Base-by-base conservation (phyloP, 768 basidiomycete species). In the Podaxis sp. region DNA sequence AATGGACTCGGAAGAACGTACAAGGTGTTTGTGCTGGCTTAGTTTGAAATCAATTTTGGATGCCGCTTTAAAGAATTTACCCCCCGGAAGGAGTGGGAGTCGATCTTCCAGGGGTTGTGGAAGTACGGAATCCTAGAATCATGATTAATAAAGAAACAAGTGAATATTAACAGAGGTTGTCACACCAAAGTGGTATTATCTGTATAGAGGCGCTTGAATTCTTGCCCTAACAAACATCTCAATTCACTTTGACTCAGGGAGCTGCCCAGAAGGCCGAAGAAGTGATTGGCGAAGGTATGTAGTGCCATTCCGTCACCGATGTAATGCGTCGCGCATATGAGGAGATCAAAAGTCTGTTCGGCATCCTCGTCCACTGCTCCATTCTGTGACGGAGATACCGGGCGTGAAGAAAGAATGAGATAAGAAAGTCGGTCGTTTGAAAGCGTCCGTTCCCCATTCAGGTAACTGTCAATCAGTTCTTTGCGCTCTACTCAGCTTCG, bases 221-320 rank as follows among this genome's bases (percentile, higher is more conserved):
- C 79, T 12, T 75, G 71, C 3, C 70, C 69, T 27, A 77, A 57
- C 13, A 82, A 64, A 2, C 46, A 53, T 7, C 65, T 49, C 12
- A 83, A 70, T 5, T 71, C 68, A 40, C 54, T 67, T 19, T 72
- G 72, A 7, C 69, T 68, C 11, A 71, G 59, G 12, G 66, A 54
- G 40, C 77, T 68, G 0, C 82, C 86, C 43, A 61, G 76, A 2
- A 94, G 75, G 17, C 75, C 72, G 70, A 93, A 89, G 69, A 94
- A 86, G 66, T 93, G 90, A 71, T 92, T 91, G 25, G 89, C 90
- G 64, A 89, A 90, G 63, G 84, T 80, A 73, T 94, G 91, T 17
- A 94, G 79, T 1, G 91, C 89, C 87, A 93, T 93, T 22, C 93
- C 93, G 70, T 95, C 93, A 19, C 91, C 92, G 52, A 94, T 72